A percentile compares a stretch with the other conserved stretches of the same genome.
Conservation (phyloP, 306 rosid genomes). For the Quercus wislizeni region DNA sequence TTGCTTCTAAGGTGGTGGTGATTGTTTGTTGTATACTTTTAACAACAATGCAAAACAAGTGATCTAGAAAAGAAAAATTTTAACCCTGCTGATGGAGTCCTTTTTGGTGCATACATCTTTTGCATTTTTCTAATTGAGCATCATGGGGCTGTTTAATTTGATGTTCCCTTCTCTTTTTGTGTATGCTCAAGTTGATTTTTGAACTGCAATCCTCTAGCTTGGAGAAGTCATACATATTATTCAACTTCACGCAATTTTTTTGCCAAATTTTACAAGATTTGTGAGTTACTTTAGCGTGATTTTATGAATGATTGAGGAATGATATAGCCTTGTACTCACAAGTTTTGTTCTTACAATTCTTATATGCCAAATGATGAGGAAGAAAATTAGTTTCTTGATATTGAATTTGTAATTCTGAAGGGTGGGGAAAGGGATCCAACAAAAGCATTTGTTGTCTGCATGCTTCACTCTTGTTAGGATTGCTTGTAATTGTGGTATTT, state of each 20-base stretch:
- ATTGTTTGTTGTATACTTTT: slow-evolving; percentile 32
- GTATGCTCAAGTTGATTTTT: neutral
- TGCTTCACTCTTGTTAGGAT: neutral
- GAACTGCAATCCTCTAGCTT: neutral
- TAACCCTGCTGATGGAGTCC: neutral
- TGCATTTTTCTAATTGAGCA: neutral
- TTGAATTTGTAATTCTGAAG: neutral
- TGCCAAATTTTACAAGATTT: neutral
- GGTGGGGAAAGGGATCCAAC: neutral
- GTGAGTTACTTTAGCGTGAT: neutral
- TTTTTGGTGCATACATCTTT: neutral
- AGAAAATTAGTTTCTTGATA: neutral
- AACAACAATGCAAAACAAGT: slow-evolving; percentile 19
- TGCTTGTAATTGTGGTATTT: neutral
- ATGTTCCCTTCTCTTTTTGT: neutral
- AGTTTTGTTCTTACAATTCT: neutral
- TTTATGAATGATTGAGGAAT: too few relatives aligned
- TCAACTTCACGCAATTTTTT: neutral
- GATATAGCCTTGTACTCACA: too few relatives aligned
- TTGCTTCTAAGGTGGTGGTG: slow-evolving; percentile 16
- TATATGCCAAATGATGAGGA: neutral
- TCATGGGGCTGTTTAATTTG: too few relatives aligned
- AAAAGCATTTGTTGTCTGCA: neutral
- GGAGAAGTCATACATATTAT: neutral
- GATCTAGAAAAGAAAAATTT: neutral